A percentile compares a stretch with the other conserved stretches of the same genome.
Conservation (phyloP, 1,284 basidiomycete genomes). For the Trichosporon sp. region DNA sequence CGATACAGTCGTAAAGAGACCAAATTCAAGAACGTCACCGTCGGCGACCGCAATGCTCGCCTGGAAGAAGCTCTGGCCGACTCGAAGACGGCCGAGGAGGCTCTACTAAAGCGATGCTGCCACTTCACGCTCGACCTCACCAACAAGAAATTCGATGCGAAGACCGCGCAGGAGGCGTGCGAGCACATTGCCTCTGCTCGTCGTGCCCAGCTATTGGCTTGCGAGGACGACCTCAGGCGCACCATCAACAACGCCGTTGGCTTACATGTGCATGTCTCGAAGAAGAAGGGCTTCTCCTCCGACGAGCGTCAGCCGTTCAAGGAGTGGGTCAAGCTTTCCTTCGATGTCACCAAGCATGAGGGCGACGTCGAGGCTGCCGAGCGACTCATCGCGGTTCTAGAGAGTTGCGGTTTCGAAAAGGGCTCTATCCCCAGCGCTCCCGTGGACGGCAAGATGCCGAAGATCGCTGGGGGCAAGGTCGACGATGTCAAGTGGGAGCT, state of each 20-base stretch:
- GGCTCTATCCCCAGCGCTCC: slow-evolving; percentile 23
- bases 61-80: slow-evolving; percentile 80
- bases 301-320: slow-evolving; percentile 34
- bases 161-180: slow-evolving; percentile 73
- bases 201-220: slow-evolving; percentile 68
- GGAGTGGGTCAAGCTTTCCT: slow-evolving; percentile 34
- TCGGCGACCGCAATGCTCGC: slow-evolving; percentile 80
- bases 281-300: slow-evolving; percentile 25
- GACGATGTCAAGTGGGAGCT: slow-evolving; percentile 68
- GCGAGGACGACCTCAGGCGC: slow-evolving; percentile 64
- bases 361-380: slow-evolving; percentile 53
- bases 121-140: slow-evolving; percentile 75
- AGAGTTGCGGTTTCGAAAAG: slow-evolving; percentile 40
- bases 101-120: slow-evolving; percentile 83
- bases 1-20: slow-evolving; percentile 66
- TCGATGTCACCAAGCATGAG: slow-evolving; percentile 53
- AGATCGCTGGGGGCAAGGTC: slow-evolving; percentile 25
- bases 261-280: slow-evolving; percentile 38
- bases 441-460: slow-evolving; percentile 41
- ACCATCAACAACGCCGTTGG: slow-evolving; percentile 63
- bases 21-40: slow-evolving; percentile 51
- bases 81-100: slow-evolving; percentile 84
- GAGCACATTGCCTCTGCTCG: slow-evolving; percentile 83
- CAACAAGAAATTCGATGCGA: slow-evolving; percentile 53
- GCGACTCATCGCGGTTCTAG: slow-evolving; percentile 45